Evolutionary conservation across 2,329 filamentous ascomycete genomes (phyloP).

Genomic region (Erysiphe pulchra): DNA sequence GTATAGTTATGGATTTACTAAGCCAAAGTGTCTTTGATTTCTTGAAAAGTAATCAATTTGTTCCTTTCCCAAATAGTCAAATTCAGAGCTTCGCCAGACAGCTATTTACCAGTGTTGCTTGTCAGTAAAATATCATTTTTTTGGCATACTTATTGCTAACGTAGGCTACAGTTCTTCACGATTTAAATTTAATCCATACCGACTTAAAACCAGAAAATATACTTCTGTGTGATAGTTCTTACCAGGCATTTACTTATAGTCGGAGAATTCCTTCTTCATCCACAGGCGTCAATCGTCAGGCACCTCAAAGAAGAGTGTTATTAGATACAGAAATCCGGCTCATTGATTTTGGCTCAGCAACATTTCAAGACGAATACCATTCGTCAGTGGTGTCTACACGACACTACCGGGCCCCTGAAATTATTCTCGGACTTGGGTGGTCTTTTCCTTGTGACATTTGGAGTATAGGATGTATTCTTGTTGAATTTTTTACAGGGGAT

Average conservation of each 20-base stretch:
- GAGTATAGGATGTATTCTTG: slow-evolving; percentile 48
- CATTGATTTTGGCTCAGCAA: slow-evolving; percentile 48
- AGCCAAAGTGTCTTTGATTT: slow-evolving; percentile 98
- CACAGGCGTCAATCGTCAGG: slow-evolving; percentile 29
- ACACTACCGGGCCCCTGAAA: slow-evolving; percentile 44
- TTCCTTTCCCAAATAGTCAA: slow-evolving; percentile 93
- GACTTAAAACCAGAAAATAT: slow-evolving; percentile 49
- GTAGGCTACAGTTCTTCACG: slow-evolving; percentile 50
- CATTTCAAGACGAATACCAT: slow-evolving; percentile 48
- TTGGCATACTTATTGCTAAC: not conserved
- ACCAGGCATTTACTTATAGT: slow-evolving; percentile 47
- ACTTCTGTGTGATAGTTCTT: slow-evolving; percentile 35
- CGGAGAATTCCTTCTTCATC: slow-evolving; percentile 43
- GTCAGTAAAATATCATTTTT: slow-evolving; percentile 28
- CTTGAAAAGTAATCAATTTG: slow-evolving; percentile 80
- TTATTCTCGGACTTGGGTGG: slow-evolving; percentile 45
- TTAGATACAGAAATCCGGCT: slow-evolving; percentile 43
- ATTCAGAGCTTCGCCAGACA: slow-evolving; percentile 94
- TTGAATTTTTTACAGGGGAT: slow-evolving; percentile 47
- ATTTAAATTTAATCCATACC: slow-evolving; percentile 91
- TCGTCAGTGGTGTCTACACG: slow-evolving; percentile 45
- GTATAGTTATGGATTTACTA: slow-evolving; percentile 51
- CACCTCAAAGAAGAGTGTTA: slow-evolving; percentile 35
- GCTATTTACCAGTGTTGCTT: slow-evolving; percentile 92
- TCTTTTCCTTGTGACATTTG: slow-evolving; percentile 48